A percentile compares a stretch with the other conserved stretches of the same genome.
Evolutionary conservation across 169 alveolate genomes (phyloP).

Genomic region (Cryptosporidium parvum): DNA sequence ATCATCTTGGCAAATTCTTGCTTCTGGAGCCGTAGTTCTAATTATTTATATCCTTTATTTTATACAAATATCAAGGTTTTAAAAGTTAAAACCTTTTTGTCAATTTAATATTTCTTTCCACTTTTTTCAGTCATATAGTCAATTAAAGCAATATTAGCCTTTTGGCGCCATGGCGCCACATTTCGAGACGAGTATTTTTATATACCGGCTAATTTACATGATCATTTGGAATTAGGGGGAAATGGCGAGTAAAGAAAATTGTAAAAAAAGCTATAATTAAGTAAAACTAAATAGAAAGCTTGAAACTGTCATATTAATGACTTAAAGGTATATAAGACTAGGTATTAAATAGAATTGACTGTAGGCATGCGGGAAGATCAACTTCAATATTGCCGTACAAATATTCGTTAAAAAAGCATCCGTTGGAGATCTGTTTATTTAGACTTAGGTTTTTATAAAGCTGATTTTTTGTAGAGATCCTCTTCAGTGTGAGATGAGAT

Average conservation of each 20-base stretch:
- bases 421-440: not conserved
- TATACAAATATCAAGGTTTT: not conserved
- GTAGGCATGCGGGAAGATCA: slow-evolving; percentile 59
- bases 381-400: slow-evolving; percentile 29
- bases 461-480: slow-evolving; percentile 24
- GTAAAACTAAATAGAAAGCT: no score
- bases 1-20: slow-evolving; percentile 12
- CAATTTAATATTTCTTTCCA: not conserved
- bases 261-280: not conserved
- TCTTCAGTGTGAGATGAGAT: slow-evolving; percentile 41
- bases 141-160: not conserved
- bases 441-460: slow-evolving; percentile 4
- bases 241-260: not conserved
- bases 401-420: slow-evolving; percentile 17
- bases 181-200: slow-evolving; percentile 27
- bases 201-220: slow-evolving; percentile 22
- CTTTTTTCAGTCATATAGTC: slow-evolving; percentile 6
- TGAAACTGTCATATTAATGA: not conserved
- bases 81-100: not conserved
- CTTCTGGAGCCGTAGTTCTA: not conserved
- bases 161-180: slow-evolving; percentile 53
- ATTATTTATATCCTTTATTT: not conserved
- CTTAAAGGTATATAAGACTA: not conserved
- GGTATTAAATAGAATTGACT: slow-evolving; percentile 14
- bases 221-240: not conserved